A percentile compares a stretch with the other conserved stretches of the same genome.
Evolutionary conservation across 2,329 filamentous ascomycete species (phyloP).

Genomic region (Phyllosticta paracitricarpa): DNA sequence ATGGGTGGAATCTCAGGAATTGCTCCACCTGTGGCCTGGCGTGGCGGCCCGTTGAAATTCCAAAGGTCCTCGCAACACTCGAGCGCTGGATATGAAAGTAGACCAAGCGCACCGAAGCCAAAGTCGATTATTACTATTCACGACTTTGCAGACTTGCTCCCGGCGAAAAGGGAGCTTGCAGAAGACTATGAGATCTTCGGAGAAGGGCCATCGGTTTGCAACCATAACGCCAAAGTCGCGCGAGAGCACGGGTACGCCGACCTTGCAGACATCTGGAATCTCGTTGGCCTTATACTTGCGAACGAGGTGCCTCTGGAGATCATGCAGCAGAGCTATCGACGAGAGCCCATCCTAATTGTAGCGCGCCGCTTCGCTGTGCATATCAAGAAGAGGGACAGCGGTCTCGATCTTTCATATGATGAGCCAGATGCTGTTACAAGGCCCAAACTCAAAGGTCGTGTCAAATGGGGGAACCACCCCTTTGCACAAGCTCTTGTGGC

Average conservation of each 20-base stretch:
- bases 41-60: conserved; percentile 44
- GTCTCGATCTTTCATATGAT: conserved; percentile 39
- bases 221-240: conserved; percentile 73
- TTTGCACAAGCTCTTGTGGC: conserved; percentile 47
- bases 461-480: conserved; percentile 49
- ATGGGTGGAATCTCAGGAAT: conserved; percentile 18
- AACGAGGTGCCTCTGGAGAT: conserved; percentile 65
- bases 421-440: conserved; percentile 29
- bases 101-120: conserved; percentile 29
- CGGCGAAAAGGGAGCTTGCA: conserved; percentile 68
- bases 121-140: conserved; percentile 68
- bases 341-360: conserved; percentile 57
- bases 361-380: conserved; percentile 51
- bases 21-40: conserved; percentile 43
- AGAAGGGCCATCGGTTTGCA: conserved; percentile 68
- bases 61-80: conserved; percentile 40
- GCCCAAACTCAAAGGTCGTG: conserved; percentile 32
- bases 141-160: conserved; percentile 59
- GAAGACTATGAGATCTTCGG: conserved; percentile 76
- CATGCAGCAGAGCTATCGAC: conserved; percentile 43
- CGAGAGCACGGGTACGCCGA: conserved; percentile 60
- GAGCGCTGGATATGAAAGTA: conserved; percentile 10
- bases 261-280: conserved; percentile 72
- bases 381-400: conserved; percentile 40
- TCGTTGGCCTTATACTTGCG: conserved; percentile 66